phyloP scores from a whole-genome alignment of 306 rosid species.

The Clitoria ternatea region DNA sequence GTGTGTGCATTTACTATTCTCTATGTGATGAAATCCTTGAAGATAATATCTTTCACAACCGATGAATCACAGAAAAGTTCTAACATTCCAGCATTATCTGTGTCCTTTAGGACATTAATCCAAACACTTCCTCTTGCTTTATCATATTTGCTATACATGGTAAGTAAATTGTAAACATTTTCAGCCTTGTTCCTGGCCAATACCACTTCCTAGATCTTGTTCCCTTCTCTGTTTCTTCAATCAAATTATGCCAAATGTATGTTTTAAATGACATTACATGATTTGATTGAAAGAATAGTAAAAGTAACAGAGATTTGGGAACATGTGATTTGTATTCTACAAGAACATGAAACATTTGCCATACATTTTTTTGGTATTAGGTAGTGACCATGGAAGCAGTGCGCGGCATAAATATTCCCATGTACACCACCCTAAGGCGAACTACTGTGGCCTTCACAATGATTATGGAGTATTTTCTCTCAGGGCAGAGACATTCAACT shows the following conservation, averaged over 20 bases:
- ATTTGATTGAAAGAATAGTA: too few species aligned
- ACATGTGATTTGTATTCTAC: too few species aligned
- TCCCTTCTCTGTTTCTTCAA: too few species aligned
- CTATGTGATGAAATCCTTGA: conserved; percentile 45
- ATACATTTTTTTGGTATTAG: conserved; percentile 35
- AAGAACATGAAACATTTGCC: not conserved
- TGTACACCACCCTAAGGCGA: conserved; percentile 75
- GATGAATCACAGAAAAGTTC: conserved; percentile 34
- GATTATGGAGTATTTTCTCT: conserved; percentile 57
- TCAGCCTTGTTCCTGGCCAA: not conserved
- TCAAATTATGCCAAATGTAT: too few species aligned
- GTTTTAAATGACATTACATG: too few species aligned
- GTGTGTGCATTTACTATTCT: conserved; percentile 46
- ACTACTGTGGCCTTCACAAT: conserved; percentile 64
- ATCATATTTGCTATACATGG: conserved; percentile 61
- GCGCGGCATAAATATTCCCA: conserved; percentile 63
- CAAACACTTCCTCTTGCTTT: conserved; percentile 63
- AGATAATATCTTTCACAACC: conserved; percentile 55
- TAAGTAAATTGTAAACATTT: conserved; percentile 26
- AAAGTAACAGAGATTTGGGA: too few species aligned
- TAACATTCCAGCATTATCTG: conserved; percentile 38
- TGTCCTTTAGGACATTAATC: conserved; percentile 41
- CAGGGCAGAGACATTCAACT: conserved; percentile 50
- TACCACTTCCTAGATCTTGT: too few species aligned
- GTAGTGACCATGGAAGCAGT: conserved; percentile 73